phyloP scores from a whole-genome alignment of 768 basidiomycete species.

The Termitomyces titanicus region DNA sequence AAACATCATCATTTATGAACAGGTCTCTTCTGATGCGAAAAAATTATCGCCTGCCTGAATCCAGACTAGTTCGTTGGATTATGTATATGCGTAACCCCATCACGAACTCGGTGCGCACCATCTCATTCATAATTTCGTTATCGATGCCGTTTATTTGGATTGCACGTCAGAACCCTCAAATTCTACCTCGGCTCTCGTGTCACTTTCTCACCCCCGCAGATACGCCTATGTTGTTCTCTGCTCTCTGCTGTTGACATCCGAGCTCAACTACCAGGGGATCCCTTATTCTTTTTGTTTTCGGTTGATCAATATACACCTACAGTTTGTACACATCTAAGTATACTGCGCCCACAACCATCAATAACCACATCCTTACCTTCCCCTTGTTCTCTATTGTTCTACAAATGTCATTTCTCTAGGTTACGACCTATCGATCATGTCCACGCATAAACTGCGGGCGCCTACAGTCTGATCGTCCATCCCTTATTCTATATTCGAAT shows the following conservation, averaged over 20 bases:
- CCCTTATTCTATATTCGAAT: no score
- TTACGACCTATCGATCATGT: not conserved
- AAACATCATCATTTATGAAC: not conserved
- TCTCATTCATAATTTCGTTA: not conserved
- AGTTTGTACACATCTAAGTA: not conserved
- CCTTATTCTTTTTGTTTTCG: not conserved
- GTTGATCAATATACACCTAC: not conserved
- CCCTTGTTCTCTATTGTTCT: not conserved
- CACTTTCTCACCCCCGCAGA: not conserved
- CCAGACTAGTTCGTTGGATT: not conserved
- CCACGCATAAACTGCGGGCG: not conserved
- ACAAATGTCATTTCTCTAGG: not conserved
- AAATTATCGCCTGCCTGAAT: not conserved
- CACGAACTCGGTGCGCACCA: not conserved
- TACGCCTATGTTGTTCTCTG: not conserved
- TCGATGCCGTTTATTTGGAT: not conserved
- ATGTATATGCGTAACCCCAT: not conserved
- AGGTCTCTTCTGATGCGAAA: not conserved
- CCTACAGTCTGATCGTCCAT: not conserved
- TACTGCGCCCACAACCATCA: conserved; percentile 1
- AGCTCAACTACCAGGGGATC: not conserved
- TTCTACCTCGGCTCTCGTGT: not conserved
- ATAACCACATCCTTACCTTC: not conserved
- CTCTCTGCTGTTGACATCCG: not conserved
- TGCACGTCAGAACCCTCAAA: not conserved